These are phyloP conservation scores for Diplosphaera chodatii DNA, from an alignment of 139 green algal genomes.

Conservation along the genomic window DNA sequence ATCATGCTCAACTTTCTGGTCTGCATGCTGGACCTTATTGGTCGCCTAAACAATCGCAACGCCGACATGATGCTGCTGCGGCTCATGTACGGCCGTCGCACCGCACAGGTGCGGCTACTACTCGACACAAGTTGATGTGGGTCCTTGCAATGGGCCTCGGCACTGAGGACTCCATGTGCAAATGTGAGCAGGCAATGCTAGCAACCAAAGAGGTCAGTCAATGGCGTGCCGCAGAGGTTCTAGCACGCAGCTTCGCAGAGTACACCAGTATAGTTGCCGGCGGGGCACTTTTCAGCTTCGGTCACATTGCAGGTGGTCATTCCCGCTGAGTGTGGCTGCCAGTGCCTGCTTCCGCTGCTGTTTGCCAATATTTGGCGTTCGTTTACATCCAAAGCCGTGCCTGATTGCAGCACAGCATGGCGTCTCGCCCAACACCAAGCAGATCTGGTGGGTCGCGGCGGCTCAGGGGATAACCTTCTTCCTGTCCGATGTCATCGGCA, in stretches of 20 bases:
- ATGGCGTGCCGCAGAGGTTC: conserved; percentile 7
- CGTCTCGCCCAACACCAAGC: conserved; percentile 4
- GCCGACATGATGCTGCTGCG: conserved; percentile 15
- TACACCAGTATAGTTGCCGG: conserved; percentile 29
- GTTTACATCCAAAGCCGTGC: too few species aligned
- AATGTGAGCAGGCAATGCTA: conserved; percentile 11
- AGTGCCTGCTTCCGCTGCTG: too few species aligned
- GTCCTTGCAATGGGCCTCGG: too few species aligned
- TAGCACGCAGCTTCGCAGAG: conserved; percentile 17
- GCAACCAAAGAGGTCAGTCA: conserved; percentile 13
- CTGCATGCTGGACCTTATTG: conserved; percentile 6
- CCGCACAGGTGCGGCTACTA: neutral
- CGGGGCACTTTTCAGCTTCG: conserved; percentile 33
- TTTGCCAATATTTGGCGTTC: too few species aligned
- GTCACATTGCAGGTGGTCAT: conserved; percentile 19
- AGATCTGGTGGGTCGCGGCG: conserved; percentile 30
- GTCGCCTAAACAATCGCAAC: conserved; percentile 17
- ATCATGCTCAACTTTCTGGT: conserved; percentile 3
- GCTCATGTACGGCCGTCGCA: conserved; percentile 26
- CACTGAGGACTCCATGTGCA: too few species aligned
- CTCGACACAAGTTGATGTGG: too few species aligned
- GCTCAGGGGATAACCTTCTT: conserved; percentile 10
- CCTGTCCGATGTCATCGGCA: neutral
- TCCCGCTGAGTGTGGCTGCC: too few species aligned
- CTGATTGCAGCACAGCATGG: neutral